A percentile compares a stretch with the other conserved stretches of the same genome.
These are phyloP conservation scores for Sanghuangporus baumii DNA, from an alignment of 1,284 basidiomycete species.

Conservation along the genomic window DNA sequence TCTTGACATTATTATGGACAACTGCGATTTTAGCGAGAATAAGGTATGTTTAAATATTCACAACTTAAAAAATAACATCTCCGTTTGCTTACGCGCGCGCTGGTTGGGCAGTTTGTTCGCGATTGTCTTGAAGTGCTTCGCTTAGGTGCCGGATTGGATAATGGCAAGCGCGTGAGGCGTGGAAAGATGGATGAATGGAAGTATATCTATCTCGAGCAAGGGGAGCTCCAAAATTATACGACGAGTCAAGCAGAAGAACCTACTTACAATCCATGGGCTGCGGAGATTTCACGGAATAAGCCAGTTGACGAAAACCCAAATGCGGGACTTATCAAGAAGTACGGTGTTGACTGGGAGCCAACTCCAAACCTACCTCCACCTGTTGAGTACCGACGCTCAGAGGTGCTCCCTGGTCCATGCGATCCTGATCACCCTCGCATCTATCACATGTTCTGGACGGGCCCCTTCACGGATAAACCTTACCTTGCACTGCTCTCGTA, in stretches of 20 bases:
- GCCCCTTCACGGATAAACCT: slow-evolving; percentile 80
- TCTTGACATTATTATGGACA: slow-evolving; percentile 80
- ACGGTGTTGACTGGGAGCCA: slow-evolving; percentile 40
- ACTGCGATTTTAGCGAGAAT: slow-evolving; percentile 80
- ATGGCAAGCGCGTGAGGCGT: slow-evolving; percentile 49
- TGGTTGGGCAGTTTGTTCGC: slow-evolving; percentile 55
- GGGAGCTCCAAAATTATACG: slow-evolving; percentile 35
- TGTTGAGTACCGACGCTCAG: slow-evolving; percentile 46
- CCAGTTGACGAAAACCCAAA: slow-evolving; percentile 26
- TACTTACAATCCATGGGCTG: slow-evolving; percentile 16
- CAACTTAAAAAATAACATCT: no score
- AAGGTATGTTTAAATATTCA: slow-evolving; percentile 45
- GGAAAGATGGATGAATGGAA: slow-evolving; percentile 58
- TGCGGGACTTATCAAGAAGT: slow-evolving; percentile 33
- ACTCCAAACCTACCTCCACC: slow-evolving; percentile 36
- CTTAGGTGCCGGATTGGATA: slow-evolving; percentile 61
- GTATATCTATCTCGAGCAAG: slow-evolving; percentile 59
- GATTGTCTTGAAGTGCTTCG: slow-evolving; percentile 73
- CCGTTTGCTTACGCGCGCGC: neutral
- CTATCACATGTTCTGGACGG: slow-evolving; percentile 87
- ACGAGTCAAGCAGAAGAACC: slow-evolving; percentile 19
- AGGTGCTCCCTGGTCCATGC: slow-evolving; percentile 52
- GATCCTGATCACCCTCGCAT: slow-evolving; percentile 66
- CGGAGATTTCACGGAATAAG: slow-evolving; percentile 9
- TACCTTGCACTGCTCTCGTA: slow-evolving; percentile 77